These are phyloP conservation scores for Fraxinus dipetala DNA, from an alignment of 305 asterid species.

Conservation along the genomic window DNA sequence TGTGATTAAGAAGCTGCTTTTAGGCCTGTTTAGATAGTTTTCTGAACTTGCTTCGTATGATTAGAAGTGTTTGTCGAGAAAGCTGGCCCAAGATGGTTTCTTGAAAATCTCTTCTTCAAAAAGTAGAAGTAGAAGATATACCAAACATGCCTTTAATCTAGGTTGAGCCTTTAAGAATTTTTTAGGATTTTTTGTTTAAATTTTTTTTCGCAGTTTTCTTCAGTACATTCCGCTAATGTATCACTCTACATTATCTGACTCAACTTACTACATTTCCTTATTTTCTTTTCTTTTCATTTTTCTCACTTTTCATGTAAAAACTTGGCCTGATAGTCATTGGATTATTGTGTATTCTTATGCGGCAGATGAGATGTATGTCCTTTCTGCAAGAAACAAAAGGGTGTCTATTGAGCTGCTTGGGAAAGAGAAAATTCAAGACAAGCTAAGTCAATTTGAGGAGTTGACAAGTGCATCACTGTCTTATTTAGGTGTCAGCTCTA, in stretches of 20 bases:
- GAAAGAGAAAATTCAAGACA: slow-evolving; percentile 74
- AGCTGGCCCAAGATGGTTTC: neutral
- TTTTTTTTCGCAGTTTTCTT: neutral
- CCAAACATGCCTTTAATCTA: neutral
- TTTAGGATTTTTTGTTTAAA: neutral
- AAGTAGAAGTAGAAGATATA: neutral
- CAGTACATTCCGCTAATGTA: neutral
- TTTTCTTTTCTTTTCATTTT: neutral
- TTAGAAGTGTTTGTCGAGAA: neutral
- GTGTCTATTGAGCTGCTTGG: slow-evolving; percentile 86
- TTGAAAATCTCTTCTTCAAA: neutral
- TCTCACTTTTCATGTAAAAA: slow-evolving; percentile 9
- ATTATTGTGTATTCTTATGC: slow-evolving; percentile 21
- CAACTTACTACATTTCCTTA: neutral
- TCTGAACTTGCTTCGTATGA: neutral
- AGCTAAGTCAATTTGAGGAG: slow-evolving; percentile 75
- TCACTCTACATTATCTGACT: neutral
- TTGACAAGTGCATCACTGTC: slow-evolving; percentile 73
- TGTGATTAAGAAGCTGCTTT: neutral
- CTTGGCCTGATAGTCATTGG: slow-evolving; percentile 9
- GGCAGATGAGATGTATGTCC: slow-evolving; percentile 96
- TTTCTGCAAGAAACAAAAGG: slow-evolving; percentile 80
- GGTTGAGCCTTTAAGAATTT: neutral
- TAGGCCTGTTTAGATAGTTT: neutral
- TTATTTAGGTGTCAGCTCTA: slow-evolving; percentile 67